Evolutionary conservation across 257 asterid species (phyloP).

Genomic region (Craterostigma plantagineum): DNA sequence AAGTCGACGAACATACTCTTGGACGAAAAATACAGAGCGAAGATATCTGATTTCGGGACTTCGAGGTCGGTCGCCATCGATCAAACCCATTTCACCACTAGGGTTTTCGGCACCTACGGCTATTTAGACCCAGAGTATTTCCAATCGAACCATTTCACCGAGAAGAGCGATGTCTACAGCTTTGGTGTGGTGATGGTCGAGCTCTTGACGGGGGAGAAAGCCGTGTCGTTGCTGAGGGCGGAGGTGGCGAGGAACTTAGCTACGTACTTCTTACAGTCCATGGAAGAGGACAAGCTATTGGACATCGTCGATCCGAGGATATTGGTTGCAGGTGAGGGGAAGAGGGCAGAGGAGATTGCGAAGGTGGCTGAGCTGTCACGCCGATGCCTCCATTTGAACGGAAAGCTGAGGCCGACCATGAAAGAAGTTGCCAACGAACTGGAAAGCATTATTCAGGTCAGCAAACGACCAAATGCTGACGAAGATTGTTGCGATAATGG

Average conservation of each 20-base stretch:
- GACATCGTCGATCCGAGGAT: constrained; percentile 21
- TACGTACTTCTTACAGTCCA: constrained; percentile 14
- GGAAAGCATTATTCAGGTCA: constrained; percentile 12
- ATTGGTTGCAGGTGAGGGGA: constrained; percentile 9
- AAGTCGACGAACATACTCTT: constrained; percentile 21
- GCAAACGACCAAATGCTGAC: no score
- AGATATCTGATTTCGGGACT: constrained; percentile 20
- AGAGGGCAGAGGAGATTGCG: constrained; percentile 10
- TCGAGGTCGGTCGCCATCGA: constrained; percentile 14
- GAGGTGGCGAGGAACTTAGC: constrained; percentile 17
- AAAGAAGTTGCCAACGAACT: constrained; percentile 20
- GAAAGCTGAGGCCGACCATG: constrained; percentile 26
- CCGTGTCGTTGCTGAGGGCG: constrained; percentile 11
- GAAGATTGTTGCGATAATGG: no score
- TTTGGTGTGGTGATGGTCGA: constrained; percentile 21
- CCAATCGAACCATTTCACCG: constrained; percentile 16
- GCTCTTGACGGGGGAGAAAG: constrained; percentile 22
- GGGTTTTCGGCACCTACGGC: constrained; percentile 21
- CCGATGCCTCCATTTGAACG: constrained; percentile 23
- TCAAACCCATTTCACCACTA: constrained; percentile 20
- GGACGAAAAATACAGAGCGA: constrained; percentile 15
- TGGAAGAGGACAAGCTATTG: constrained; percentile 15
- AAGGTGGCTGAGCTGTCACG: constrained; percentile 16
- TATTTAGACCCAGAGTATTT: constrained; percentile 28
- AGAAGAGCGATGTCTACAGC: constrained; percentile 24